A percentile compares a stretch with the other conserved stretches of the same genome.
Evolutionary conservation across 345 rosid genomes (phyloP).

Genomic region (Salix caprea): DNA sequence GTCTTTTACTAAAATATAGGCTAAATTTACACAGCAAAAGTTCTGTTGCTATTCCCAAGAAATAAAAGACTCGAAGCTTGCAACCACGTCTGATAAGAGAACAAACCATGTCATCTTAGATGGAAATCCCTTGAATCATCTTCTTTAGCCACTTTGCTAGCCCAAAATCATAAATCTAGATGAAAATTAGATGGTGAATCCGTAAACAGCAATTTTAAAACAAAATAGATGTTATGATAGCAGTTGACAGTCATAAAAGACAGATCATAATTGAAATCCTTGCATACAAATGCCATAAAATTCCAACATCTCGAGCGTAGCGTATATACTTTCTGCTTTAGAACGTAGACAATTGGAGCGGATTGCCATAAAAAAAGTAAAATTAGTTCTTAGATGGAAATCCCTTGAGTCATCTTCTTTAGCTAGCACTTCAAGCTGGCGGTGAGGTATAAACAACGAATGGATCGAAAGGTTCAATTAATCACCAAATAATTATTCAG

Average conservation of each 20-base stretch:
- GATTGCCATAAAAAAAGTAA: too few species aligned
- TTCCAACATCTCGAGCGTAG: background rate
- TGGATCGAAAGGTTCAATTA: background rate
- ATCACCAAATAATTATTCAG: too few species aligned
- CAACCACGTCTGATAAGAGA: background rate
- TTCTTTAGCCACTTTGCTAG: conserved; percentile 76
- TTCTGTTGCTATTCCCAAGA: background rate
- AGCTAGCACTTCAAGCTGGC: background rate
- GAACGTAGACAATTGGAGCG: background rate
- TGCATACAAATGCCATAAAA: background rate
- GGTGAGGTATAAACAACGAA: background rate
- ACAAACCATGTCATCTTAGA: too few species aligned
- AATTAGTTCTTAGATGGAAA: background rate
- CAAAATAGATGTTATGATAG: background rate
- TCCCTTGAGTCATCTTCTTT: background rate
- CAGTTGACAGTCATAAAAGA: background rate
- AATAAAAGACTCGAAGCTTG: background rate
- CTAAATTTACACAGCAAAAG: background rate
- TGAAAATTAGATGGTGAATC: conserved; percentile 8
- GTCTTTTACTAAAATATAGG: background rate
- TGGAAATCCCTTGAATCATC: too few species aligned
- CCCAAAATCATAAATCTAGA: conserved; percentile 88
- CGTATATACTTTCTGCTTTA: background rate
- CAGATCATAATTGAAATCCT: background rate
- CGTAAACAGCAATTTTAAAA: conserved; percentile 4